Conservation (phyloP, 805 yeast species). For the Starmerella stigmatis region DNA sequence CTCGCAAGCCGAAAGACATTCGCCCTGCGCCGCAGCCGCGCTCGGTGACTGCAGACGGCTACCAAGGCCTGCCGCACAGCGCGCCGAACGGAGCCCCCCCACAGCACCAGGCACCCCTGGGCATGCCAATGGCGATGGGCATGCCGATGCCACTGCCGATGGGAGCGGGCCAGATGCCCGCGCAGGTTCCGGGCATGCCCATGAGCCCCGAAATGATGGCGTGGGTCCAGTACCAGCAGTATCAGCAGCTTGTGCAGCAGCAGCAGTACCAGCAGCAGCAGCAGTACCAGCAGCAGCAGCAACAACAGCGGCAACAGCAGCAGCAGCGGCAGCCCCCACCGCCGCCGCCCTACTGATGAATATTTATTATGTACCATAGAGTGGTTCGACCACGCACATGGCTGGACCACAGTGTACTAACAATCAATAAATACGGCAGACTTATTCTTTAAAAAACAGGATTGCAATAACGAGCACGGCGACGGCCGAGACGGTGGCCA, state of each 20-base stretch:
- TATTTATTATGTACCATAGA: too few relatives aligned
- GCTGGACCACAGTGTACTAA: too few relatives aligned
- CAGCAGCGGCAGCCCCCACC: neutral
- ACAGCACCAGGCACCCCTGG: too few relatives aligned
- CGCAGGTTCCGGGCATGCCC: slow-evolving; percentile 9
- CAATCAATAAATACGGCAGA: neutral
- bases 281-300: slow-evolving; percentile 1
- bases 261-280: slow-evolving; percentile 9
- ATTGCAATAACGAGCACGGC: neutral
- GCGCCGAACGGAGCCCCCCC: too few relatives aligned
- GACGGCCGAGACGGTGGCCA: neutral
- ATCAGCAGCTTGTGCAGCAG: slow-evolving; percentile 13
- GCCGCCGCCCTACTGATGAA: slow-evolving; percentile 3
- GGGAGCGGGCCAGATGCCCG: neutral
- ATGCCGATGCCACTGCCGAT: too few relatives aligned
- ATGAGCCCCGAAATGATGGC: slow-evolving; percentile 7
- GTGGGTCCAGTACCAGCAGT: slow-evolving; percentile 9
- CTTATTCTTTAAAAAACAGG: neutral
- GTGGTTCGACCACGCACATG: too few relatives aligned
- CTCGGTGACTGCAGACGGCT: too few relatives aligned
- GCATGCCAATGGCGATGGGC: neutral
- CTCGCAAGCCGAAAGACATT: slow-evolving; percentile 8
- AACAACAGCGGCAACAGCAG: neutral
- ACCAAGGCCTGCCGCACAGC: too few relatives aligned
- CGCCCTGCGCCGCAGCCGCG: neutral